These are phyloP conservation scores for Pontederia crassipes DNA, from an alignment of 176 grass and related monocot species.

Conservation along the genomic window DNA sequence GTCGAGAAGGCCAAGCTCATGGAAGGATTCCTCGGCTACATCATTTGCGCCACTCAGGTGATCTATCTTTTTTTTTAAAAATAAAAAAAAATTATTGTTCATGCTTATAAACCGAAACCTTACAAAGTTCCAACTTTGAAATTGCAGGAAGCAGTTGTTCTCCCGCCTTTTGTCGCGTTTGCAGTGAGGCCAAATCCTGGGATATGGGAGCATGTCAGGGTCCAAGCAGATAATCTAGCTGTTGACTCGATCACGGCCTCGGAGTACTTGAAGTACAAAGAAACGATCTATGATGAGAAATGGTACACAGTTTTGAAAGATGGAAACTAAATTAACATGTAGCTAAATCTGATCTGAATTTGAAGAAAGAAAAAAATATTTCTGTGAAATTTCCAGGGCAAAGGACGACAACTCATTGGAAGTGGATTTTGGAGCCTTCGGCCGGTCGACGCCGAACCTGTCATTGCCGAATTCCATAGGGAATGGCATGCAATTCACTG, in stretches of 20 bases:
- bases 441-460: slow-evolving; percentile 55
- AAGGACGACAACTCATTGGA: slow-evolving; percentile 74
- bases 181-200: slow-evolving; percentile 79
- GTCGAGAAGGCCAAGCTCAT: slow-evolving; percentile 68
- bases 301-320: slow-evolving; percentile 33
- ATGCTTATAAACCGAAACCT: background rate
- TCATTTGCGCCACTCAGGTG: slow-evolving; percentile 87
- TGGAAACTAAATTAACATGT: background rate
- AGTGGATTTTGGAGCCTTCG: slow-evolving; percentile 73
- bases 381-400: slow-evolving; percentile 43
- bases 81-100: background rate
- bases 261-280: slow-evolving; percentile 85
- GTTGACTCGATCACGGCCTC: slow-evolving; percentile 69
- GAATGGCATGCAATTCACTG: slow-evolving; percentile 69
- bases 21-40: slow-evolving; percentile 78
- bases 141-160: slow-evolving; percentile 75
- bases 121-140: background rate
- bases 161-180: slow-evolving; percentile 69
- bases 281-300: slow-evolving; percentile 70
- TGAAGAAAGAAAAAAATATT: no score
- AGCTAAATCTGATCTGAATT: no score
- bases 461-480: slow-evolving; percentile 81
- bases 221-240: slow-evolving; percentile 59
- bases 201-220: slow-evolving; percentile 84
- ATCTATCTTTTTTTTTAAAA: background rate